phyloP scores from a whole-genome alignment of 2,329 filamentous ascomycete species.

The Aureobasidium sp. region DNA sequence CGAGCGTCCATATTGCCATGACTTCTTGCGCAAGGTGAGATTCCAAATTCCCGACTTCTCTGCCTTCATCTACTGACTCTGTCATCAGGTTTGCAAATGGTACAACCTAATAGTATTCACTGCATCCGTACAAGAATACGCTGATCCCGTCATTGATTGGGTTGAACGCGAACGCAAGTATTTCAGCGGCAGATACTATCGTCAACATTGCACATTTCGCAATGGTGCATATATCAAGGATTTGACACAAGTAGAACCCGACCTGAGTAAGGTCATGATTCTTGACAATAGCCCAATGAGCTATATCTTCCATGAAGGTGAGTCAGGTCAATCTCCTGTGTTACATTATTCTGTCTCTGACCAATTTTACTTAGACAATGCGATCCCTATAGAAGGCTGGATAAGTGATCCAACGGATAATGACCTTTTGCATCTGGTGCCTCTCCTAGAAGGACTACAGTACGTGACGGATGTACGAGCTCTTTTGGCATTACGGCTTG shows the following conservation, averaged over 20 bases:
- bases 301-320: slow-evolving; percentile 98
- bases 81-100: slow-evolving; percentile 76
- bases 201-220: slow-evolving; percentile 92
- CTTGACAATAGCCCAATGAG: slow-evolving; percentile 96
- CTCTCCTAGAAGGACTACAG: slow-evolving; percentile 86
- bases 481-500: slow-evolving; percentile 77
- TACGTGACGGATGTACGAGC: slow-evolving; percentile 95
- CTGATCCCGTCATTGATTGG: slow-evolving; percentile 98
- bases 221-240: slow-evolving; percentile 99
- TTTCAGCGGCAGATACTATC: slow-evolving; percentile 88
- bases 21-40: slow-evolving; percentile 74
- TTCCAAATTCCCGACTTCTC: slow-evolving; percentile 13
- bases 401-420: slow-evolving; percentile 98
- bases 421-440: slow-evolving; percentile 86
- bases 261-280: slow-evolving; percentile 97
- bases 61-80: slow-evolving; percentile 5
- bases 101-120: slow-evolving; percentile 97
- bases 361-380: slow-evolving; percentile 64
- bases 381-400: slow-evolving; percentile 98
- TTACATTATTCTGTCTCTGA: not conserved
- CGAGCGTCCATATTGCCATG: slow-evolving; percentile 93
- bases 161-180: slow-evolving; percentile 94
- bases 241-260: slow-evolving; percentile 88
- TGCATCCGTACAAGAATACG: slow-evolving; percentile 95
- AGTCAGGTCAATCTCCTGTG: slow-evolving; percentile 13